A percentile compares a stretch with the other conserved stretches of the same genome.
Conservation (phyloP, 768 basidiomycete genomes). For the Tulasnella sp. region DNA sequence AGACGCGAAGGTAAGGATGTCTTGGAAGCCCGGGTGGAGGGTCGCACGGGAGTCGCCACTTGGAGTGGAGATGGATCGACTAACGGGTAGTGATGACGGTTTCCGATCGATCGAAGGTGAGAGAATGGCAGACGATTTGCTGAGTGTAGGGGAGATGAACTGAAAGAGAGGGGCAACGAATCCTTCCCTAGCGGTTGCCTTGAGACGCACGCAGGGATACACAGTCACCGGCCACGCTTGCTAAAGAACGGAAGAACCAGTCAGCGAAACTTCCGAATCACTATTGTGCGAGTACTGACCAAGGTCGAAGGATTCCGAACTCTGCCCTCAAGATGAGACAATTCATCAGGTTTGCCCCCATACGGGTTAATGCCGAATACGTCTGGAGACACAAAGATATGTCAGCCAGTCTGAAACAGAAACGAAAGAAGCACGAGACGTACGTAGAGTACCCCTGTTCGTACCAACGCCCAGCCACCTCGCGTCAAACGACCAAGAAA, state of each 20-base stretch:
- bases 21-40: constrained; percentile 14
- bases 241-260: constrained; percentile 25
- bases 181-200: constrained; percentile 1
- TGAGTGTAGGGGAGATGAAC: constrained; percentile 1
- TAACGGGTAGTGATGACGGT: not conserved
- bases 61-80: not conserved
- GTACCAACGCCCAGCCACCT: constrained; percentile 62
- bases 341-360: constrained; percentile 52
- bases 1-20: constrained; percentile 8
- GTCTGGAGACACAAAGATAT: constrained; percentile 34
- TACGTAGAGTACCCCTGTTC: constrained; percentile 28
- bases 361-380: constrained; percentile 67
- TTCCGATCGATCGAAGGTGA: not conserved
- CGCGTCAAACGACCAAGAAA: constrained; percentile 45
- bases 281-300: not conserved
- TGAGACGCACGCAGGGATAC: constrained; percentile 43
- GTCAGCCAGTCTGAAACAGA: constrained; percentile 30
- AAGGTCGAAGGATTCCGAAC: constrained; percentile 36
- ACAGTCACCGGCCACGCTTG: constrained; percentile 44
- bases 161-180: not conserved
- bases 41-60: not conserved
- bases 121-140: not conserved
- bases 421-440: constrained; percentile 18
- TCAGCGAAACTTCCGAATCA: not conserved
- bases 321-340: constrained; percentile 46